Percentiles rank a stretch among this genome's conserved stretches.
These are phyloP conservation scores for Hippophae rhamnoides DNA, from an alignment of 306 rosid species.

Conservation along the genomic window DNA sequence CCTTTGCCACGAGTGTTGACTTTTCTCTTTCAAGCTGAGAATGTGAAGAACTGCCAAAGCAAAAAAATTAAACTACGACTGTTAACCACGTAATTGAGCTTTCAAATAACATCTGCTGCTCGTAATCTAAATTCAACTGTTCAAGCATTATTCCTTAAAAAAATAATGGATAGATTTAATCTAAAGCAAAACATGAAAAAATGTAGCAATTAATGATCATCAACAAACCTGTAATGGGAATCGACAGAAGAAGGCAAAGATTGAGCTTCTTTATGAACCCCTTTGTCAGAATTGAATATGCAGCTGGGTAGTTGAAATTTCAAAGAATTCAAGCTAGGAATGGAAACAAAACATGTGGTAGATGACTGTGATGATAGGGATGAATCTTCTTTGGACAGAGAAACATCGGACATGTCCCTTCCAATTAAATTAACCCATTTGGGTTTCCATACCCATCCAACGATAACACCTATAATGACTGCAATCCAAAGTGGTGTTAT, in stretches of 20 bases:
- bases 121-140: neutral
- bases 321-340: constrained; percentile 32
- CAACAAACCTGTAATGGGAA: constrained; percentile 39
- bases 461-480: constrained; percentile 57
- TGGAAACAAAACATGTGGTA: constrained; percentile 20
- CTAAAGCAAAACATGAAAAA: neutral
- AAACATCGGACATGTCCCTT: constrained; percentile 21
- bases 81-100: neutral
- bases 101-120: constrained; percentile 1
- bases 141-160: neutral
- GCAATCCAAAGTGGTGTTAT: constrained; percentile 72
- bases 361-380: constrained; percentile 14
- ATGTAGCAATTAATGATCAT: neutral
- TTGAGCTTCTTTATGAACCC: constrained; percentile 10
- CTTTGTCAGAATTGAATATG: constrained; percentile 25
- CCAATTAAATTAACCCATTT: constrained; percentile 58
- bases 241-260: constrained; percentile 20
- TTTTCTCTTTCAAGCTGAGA: constrained; percentile 30
- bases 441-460: constrained; percentile 97
- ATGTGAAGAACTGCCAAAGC: constrained; percentile 25
- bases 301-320: constrained; percentile 33
- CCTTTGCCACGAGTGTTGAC: constrained; percentile 21
- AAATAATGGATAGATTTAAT: neutral
- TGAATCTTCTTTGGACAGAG: constrained; percentile 20
- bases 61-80: neutral